Base-by-base conservation (phyloP, 2,329 filamentous ascomycete genomes). In the Cercospora sp. region DNA sequence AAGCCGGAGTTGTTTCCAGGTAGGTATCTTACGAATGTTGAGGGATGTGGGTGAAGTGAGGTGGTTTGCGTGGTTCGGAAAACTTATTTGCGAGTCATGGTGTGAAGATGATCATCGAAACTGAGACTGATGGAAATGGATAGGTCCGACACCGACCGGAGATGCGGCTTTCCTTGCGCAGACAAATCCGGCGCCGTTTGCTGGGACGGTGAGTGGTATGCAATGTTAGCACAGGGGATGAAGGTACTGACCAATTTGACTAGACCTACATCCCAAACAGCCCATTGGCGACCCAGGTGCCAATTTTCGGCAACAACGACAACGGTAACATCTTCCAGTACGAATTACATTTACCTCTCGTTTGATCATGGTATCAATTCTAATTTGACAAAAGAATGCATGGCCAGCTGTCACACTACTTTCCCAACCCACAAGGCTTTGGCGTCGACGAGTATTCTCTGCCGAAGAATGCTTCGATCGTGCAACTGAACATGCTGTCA, bases 361-460 rank as follows among this genome's bases (percentile, higher is more conserved):
- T 42, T 42, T 9, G 36, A n/a, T 42, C 16, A 42, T 42, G 36
- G 3, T 42, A n/a, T 42, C 36, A n/a, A n/a, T 45, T 20, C 59
- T 61, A 20, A 61, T 20, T 23, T 26, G 31, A 26, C 18, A 16
- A 45, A 13, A 61, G 59, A 33, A 82, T 89, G 75, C 89, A 91
- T 83, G 91, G 89, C 5, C 86, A 89, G 69, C 78, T 93, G 31
- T 88, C 87, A 45, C 90, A 90, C 65, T 93, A 93, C 77, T 87
- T 86, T 69, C 88, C 90, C 0, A 88, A 89, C 65, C 86, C 89
- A 0, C 74, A 77, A 36, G 91, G 91, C 1, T 93, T 93, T 70
- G 91, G 91, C 2, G 89, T 91, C 0, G 82, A 90, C 16, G 91
- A 94, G 78, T 91, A 90, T 73, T 83, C 90, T 3, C 77, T 92